Base-by-base conservation (phyloP, 805 yeast species). In the Monosporozyma servazzii region DNA sequence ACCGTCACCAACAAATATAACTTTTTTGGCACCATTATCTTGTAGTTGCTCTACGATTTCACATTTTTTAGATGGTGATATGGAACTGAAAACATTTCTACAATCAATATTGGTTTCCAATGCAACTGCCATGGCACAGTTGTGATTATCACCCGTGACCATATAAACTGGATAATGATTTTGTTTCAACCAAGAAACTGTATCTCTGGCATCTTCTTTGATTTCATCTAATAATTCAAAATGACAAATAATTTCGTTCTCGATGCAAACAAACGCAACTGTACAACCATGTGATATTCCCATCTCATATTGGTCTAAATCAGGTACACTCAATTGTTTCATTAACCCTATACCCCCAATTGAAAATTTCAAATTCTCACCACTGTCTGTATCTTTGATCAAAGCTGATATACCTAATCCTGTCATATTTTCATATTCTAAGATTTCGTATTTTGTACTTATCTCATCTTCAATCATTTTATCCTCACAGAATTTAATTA, bases 1-100 rank as follows among this genome's bases (percentile, higher is more conserved):
- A 53, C 99, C 99, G 69, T 93, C 99, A 39, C 99, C 99, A 21
- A 93, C 84, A 74, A 95, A 89, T 5, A 90, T 91, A 42, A 93
- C 84, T 17, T 73, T 71, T 10, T 69, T 59, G 1, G 42, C 44
- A 1, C 72, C 73, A 3, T 58, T 58, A 13, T 58, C 66, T 60
- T 83, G 86, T 51, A 88, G 70, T 47, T 75, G 73, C 41, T 70
- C 69, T 21, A 93, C 80, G 33, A 88, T 74, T 30, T 76, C 76
- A 51, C 87, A 82, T 68, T 93, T 93, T 50, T 84, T 85, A 15
- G 76, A 71, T 0, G 98, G 98, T 1, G 84, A 72, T 2, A 88
- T 80, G 53, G 82, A 88, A 46, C 91, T 82, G 73, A 80, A 86
- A 3, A 87, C 81, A 60, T 84, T 80, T 2, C 74, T 70, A 11